phyloP scores from a whole-genome alignment of 2,329 filamentous ascomycete species.

The Nemania sp. region DNA sequence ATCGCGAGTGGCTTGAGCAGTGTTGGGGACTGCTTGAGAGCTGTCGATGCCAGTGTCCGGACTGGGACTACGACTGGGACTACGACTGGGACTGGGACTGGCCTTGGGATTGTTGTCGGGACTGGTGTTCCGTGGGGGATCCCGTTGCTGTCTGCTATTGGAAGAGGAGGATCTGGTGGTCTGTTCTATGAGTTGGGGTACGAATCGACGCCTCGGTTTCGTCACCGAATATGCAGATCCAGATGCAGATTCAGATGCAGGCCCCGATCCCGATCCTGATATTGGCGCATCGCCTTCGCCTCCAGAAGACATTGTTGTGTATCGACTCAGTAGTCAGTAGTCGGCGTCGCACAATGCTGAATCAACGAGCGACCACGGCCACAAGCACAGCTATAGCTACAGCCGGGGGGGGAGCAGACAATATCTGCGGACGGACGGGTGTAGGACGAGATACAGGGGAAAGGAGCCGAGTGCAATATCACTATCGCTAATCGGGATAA shows the following conservation, averaged over 20 bases:
- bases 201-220: constrained; percentile 41
- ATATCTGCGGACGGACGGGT: too few relatives aligned
- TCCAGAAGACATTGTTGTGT: constrained; percentile 31
- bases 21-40: constrained; percentile 15
- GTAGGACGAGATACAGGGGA: too few relatives aligned
- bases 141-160: constrained; percentile 24
- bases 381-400: too few relatives aligned
- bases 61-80: not conserved
- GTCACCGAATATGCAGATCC: constrained; percentile 22
- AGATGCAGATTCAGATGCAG: constrained; percentile 9
- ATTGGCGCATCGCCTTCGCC: constrained; percentile 37
- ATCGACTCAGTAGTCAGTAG: constrained; percentile 1
- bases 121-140: not conserved
- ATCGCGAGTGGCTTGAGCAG: constrained; percentile 35
- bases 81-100: constrained; percentile 1
- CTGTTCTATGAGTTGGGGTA: constrained; percentile 43
- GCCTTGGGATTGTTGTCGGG: not conserved
- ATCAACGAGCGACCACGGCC: too few relatives aligned
- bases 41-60: not conserved
- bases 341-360: too few relatives aligned
- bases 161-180: constrained; percentile 39
- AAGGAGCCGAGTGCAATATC: too few relatives aligned
- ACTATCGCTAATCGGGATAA: too few relatives aligned
- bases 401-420: too few relatives aligned
- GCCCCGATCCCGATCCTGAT: constrained; percentile 28